Conservation (phyloP, 2,329 filamentous ascomycete species). For the Talaromyces sp. region DNA sequence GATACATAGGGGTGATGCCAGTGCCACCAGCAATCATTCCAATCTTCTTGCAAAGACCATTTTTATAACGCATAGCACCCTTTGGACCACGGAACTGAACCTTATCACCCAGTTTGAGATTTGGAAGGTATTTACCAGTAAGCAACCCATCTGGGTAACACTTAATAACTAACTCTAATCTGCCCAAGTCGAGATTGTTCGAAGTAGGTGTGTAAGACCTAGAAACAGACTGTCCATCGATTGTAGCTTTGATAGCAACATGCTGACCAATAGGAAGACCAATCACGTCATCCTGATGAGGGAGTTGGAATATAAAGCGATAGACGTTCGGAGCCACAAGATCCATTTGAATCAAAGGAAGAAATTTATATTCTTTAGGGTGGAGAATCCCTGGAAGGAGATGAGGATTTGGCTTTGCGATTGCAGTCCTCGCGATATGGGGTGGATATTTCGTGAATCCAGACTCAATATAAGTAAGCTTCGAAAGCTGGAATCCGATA, state of each 20-base stretch:
- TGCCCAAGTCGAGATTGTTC: slow-evolving; percentile 27
- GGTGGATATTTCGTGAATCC: slow-evolving; percentile 1
- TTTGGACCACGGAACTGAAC: slow-evolving; percentile 34
- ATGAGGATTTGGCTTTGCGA: background rate
- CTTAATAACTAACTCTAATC: slow-evolving; percentile 31
- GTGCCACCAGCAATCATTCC: slow-evolving; percentile 37
- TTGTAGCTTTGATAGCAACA: slow-evolving; percentile 46
- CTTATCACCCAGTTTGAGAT: slow-evolving; percentile 25
- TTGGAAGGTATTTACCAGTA: slow-evolving; percentile 26
- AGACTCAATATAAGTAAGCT: background rate
- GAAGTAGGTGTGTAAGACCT: slow-evolving; percentile 50
- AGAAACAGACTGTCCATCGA: slow-evolving; percentile 43
- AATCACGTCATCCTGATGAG: slow-evolving; percentile 39
- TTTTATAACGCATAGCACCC: slow-evolving; percentile 27
- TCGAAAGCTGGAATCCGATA: background rate
- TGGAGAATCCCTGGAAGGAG: background rate
- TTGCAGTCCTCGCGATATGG: background rate
- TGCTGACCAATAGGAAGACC: slow-evolving; percentile 56
- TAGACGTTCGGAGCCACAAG: background rate
- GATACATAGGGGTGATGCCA: slow-evolving; percentile 51
- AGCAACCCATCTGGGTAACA: slow-evolving; percentile 30
- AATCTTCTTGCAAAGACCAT: slow-evolving; percentile 25
- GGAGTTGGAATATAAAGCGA: slow-evolving; percentile 29
- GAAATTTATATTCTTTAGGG: slow-evolving; percentile 1
- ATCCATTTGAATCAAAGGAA: background rate